Conservation (phyloP, 2,329 filamentous ascomycete genomes). For the Pyricularia sp. region DNA sequence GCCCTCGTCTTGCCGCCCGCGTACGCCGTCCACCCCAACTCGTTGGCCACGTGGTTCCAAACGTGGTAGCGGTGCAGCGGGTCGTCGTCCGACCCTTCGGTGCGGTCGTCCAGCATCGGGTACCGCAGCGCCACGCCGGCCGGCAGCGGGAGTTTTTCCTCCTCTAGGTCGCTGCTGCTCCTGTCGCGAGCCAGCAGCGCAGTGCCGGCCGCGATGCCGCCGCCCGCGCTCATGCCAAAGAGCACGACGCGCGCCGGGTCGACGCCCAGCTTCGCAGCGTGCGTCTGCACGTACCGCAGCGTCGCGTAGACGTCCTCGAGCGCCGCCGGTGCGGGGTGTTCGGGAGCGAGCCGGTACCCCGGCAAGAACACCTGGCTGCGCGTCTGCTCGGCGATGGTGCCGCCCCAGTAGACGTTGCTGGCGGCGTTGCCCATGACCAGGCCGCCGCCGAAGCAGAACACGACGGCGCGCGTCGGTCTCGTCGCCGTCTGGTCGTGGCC, state of each 20-base stretch:
- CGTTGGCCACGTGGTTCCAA: constrained; percentile 15
- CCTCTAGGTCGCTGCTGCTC: constrained; percentile 5
- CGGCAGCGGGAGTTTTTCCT: constrained; percentile 15
- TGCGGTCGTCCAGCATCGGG: constrained; percentile 28
- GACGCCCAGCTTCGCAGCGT: constrained; percentile 13
- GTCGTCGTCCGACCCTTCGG: constrained; percentile 8
- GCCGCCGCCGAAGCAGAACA: constrained; percentile 19
- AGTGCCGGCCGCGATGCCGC: constrained; percentile 14
- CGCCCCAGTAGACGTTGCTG: constrained; percentile 5
- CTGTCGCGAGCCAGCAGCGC: constrained; percentile 31
- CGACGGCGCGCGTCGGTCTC: constrained; percentile 1
- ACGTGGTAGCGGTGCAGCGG: constrained; percentile 9
- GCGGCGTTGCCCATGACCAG: constrained; percentile 13
- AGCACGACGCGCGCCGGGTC: constrained; percentile 17
- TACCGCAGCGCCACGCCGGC: constrained; percentile 24
- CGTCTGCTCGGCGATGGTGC: constrained; percentile 3
- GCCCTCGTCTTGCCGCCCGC: constrained; percentile 7
- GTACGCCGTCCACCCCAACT: constrained; percentile 17
- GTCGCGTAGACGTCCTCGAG: constrained; percentile 27
- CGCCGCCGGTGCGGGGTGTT: constrained; percentile 32
- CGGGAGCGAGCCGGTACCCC: constrained; percentile 40
- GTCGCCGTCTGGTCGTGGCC: too few relatives aligned
- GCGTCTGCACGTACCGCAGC: constrained; percentile 23
- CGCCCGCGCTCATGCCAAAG: constrained; percentile 18
- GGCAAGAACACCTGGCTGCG: constrained; percentile 21